Evolutionary conservation across 805 yeast genomes (phyloP), one percentile per base, ranked within the genome.

Genomic region (Yarrowia divulgata): DNA sequence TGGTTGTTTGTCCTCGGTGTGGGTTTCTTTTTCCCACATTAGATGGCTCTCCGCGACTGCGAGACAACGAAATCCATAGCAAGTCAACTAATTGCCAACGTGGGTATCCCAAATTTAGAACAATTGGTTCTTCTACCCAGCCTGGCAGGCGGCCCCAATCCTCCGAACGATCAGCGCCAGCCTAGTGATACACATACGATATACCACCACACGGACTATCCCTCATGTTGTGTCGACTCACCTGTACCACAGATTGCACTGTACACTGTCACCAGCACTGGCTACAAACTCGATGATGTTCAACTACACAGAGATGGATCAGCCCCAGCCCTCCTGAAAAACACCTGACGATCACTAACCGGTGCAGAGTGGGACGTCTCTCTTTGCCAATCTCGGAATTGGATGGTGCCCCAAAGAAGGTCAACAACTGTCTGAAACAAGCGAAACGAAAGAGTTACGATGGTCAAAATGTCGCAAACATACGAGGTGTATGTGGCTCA

Each of bases 241-340:
- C 57, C 57, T 9, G 57, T 18, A 19, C 16, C 37, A n/a, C 39
- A 50, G 3, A 14, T n/a, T 50, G 32, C 58, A 35, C 58, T 52
- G 58, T 52, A 52, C 43, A 35, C 39, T 12, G 42, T 32, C 6
- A 34, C 55, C 39, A 32, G 18, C 18, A 14, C 37, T 52, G 57
- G 42, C 12, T 35, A 18, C 8, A 16, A 8, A 4, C 40, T 34
- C 29, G 57, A 4, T 32, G 57, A 35, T 52, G 42, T 9, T 18
- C 42, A 35, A 35, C 42, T 34, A 34, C 19, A 16, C 8, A 14
- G 9, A 35, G 57, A 34, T 29, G 3, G 57, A 52, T 52, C 57
- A 14, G 18, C 57, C 40, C 57, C 57, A 52, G 57, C 57, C 57
- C 57, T 32, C 55, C 42, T 3, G 19, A 49, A 16, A n/a, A 39